Evolutionary conservation across 1,139 yeast species (phyloP), one percentile per base, ranked within the genome.

Genomic region (Yamadazyma trypodendri): DNA sequence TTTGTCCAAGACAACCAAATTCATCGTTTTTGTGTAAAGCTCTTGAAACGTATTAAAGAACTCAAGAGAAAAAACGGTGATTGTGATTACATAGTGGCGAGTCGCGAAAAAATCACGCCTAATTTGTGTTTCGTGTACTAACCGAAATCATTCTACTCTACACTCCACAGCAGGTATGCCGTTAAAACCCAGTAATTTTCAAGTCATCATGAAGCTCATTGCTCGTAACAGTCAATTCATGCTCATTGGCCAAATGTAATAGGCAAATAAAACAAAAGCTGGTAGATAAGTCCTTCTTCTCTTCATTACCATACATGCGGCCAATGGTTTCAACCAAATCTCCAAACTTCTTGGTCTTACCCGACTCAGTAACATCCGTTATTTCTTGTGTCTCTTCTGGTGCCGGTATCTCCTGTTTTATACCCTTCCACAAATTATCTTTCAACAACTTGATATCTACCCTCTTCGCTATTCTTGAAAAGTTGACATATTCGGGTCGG

Each of bases 191-290:
- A n/a, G 56, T 61, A 34, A 81, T 78, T 24, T 52, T 56, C 38
- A 88, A 63, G 55, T 88, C 92, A 33, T 74, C 75, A 48, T 77
- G 71, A 21, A 65, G 63, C 0, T 72, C 79, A 27, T 70, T 80
- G 44, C 79, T 73, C 13, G 72, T 63, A n/a, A 92, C 77, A 2
- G 68, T 60, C 32, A 89, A 66, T 0, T 92, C 92, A 54, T 88
- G 87, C 55, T 89, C 97, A 55, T 89, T 89, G 8, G 97, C 96
- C 48, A 89, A 69, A 62, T 89, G 97, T 28, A 88, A 64, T 44
- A 87, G 63, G 54, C 96, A 86, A 43, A 88, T 86, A 54, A 88
- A 89, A 54, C 88, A 86, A 59, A 86, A 85, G 63, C 95, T 84
- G 0, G 96, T 88, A 1, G 96, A 85, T 8, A 89, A 63, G 43